Evolutionary conservation across 108 stramenopile species (phyloP).

Genomic region (Nannochloropsis salina): DNA sequence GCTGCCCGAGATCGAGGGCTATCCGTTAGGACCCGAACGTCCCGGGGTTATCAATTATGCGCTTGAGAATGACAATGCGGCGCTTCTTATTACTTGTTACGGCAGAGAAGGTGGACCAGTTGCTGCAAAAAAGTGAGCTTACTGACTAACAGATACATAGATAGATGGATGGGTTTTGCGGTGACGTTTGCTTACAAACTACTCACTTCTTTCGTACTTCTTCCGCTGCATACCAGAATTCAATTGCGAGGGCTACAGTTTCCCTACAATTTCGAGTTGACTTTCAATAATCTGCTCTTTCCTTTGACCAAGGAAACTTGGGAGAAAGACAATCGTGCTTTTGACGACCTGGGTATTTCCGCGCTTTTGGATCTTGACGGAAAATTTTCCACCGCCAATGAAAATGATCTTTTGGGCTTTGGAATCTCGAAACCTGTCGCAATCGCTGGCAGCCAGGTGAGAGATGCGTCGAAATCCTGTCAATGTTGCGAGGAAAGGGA

Average conservation of each 20-base stretch:
- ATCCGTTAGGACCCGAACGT: background rate
- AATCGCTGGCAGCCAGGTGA: background rate
- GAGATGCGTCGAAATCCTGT: background rate
- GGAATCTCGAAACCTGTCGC: constrained; percentile 12
- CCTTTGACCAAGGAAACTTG: constrained; percentile 14
- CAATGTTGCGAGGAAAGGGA: too few relatives aligned
- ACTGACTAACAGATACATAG: background rate
- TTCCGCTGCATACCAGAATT: background rate
- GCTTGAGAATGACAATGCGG: background rate
- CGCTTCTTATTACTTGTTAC: background rate
- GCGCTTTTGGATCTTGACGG: background rate
- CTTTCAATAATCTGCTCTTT: constrained; percentile 6
- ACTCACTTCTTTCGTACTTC: background rate
- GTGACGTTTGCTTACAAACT: too few relatives aligned
- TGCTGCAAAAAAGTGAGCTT: background rate
- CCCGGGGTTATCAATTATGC: background rate
- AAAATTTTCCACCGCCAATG: constrained; percentile 15
- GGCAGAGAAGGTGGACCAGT: background rate
- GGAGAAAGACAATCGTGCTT: constrained; percentile 15
- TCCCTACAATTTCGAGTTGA: constrained; percentile 1
- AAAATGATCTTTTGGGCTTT: background rate
- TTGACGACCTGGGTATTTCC: background rate
- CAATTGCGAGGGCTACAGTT: background rate
- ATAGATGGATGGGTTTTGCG: too few relatives aligned
- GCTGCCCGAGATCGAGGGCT: constrained; percentile 17